Percentiles rank a stretch among this genome's conserved stretches.
Conservation (phyloP, 1,139 yeast genomes). For the Pichia sp. region DNA sequence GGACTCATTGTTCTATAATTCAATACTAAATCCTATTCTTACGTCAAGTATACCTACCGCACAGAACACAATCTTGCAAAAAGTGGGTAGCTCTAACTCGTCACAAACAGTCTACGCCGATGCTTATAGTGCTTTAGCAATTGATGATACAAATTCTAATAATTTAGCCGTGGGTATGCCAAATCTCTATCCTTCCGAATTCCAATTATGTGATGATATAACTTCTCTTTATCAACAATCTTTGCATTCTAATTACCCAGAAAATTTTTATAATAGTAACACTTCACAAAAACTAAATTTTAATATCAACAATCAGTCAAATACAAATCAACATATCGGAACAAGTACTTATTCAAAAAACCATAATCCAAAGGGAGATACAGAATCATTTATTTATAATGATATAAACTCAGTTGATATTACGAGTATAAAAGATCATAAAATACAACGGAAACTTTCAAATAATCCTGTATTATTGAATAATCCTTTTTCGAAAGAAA, state of each 20-base stretch:
- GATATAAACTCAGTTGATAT: slow-evolving; percentile 16
- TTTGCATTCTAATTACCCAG: slow-evolving; percentile 17
- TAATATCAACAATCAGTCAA: background rate
- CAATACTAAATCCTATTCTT: background rate
- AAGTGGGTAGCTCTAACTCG: slow-evolving; percentile 9
- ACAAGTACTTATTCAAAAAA: background rate
- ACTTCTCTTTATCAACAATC: slow-evolving; percentile 23
- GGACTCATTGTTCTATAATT: slow-evolving; percentile 10
- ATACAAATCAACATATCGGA: background rate
- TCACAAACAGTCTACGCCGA: slow-evolving; percentile 11
- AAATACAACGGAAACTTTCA: slow-evolving; percentile 5
- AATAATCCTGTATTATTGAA: slow-evolving; percentile 1
- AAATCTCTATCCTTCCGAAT: background rate
- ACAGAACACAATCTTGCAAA: background rate
- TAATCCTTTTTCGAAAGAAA: slow-evolving; percentile 7
- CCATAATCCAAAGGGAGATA: slow-evolving; percentile 11
- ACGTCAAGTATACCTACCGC: background rate
- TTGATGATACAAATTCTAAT: slow-evolving; percentile 6
- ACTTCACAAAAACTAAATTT: background rate
- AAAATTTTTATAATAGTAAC: slow-evolving; percentile 6
- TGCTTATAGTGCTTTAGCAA: slow-evolving; percentile 10
- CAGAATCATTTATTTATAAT: slow-evolving; percentile 27
- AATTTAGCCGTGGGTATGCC: background rate
- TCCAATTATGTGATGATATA: slow-evolving; percentile 15
- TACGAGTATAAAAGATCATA: slow-evolving; percentile 7